These are phyloP conservation scores for Xanthoconium purpureum DNA, from an alignment of 768 basidiomycete species.

Conservation along the genomic window DNA sequence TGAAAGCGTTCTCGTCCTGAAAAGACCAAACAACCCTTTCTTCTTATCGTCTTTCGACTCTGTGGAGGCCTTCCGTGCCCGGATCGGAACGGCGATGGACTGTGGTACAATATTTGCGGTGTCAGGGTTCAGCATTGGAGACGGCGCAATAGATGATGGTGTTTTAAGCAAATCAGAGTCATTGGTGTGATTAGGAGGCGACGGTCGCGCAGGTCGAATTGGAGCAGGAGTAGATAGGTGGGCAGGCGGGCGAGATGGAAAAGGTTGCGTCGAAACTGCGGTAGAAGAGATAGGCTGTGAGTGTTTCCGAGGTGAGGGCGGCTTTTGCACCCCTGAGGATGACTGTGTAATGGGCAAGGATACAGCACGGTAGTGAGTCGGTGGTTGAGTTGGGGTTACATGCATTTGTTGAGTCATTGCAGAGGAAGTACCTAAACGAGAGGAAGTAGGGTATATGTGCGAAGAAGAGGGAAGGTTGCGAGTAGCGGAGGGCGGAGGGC, in stretches of 20 bases:
- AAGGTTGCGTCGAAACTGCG: conserved; percentile 28
- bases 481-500: conserved; percentile 14
- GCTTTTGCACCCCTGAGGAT: conserved; percentile 18
- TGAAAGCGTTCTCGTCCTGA: conserved; percentile 32
- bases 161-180: conserved; percentile 58
- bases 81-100: conserved; percentile 13
- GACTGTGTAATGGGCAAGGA: conserved; percentile 33
- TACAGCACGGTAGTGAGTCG: conserved; percentile 35
- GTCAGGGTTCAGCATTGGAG: conserved; percentile 42
- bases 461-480: conserved; percentile 22
- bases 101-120: conserved; percentile 4
- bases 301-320: conserved; percentile 29
- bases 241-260: conserved; percentile 25
- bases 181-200: conserved; percentile 34
- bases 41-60: conserved; percentile 35
- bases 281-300: conserved; percentile 27
- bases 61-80: conserved; percentile 26
- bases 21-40: conserved; percentile 32
- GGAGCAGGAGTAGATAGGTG: conserved; percentile 32
- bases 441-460: conserved; percentile 21
- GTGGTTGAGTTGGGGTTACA: conserved; percentile 20
- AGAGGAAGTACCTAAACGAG: conserved; percentile 22
- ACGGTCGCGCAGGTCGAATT: conserved; percentile 19
- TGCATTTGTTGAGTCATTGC: conserved; percentile 21
- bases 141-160: conserved; percentile 60